A percentile compares a stretch with the other conserved stretches of the same genome.
phyloP scores from a whole-genome alignment of 2,329 filamentous ascomycete genomes.

The Sarocladium oryzae region DNA sequence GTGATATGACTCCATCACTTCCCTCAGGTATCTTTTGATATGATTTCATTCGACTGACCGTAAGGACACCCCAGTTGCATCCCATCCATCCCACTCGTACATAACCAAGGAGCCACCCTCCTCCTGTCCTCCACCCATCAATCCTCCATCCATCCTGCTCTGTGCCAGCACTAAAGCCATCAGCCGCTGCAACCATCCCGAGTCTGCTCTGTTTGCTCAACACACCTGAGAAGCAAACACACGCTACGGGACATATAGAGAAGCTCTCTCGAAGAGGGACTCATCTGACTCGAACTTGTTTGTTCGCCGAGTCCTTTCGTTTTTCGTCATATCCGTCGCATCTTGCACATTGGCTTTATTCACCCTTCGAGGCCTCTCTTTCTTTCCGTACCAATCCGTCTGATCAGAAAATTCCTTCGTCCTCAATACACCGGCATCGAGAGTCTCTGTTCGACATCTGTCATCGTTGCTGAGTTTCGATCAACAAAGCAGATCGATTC shows the following conservation, averaged over 20 bases:
- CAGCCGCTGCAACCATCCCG: slow-evolving; percentile 3
- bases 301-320: background rate
- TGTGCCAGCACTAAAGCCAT: too few species aligned
- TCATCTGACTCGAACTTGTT: slow-evolving; percentile 6
- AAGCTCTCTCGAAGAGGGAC: background rate
- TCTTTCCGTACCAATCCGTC: background rate
- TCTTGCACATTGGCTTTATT: background rate
- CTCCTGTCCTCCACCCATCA: background rate
- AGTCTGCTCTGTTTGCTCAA: background rate
- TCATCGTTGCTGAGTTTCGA: background rate
- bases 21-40: background rate
- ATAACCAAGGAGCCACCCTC: slow-evolving; percentile 5
- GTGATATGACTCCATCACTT: background rate
- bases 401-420: too few species aligned
- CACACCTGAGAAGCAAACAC: background rate
- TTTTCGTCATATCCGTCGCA: background rate
- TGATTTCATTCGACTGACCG: background rate
- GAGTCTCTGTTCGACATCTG: background rate
- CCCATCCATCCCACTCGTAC: too few species aligned
- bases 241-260: background rate
- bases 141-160: background rate
- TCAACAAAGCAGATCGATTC: background rate
- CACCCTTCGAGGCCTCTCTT: background rate
- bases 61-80: background rate
- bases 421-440: background rate